Evolutionary conservation across 257 asterid genomes (phyloP), one percentile per base, ranked within the genome.

Genomic region (Lycium barbarum): DNA sequence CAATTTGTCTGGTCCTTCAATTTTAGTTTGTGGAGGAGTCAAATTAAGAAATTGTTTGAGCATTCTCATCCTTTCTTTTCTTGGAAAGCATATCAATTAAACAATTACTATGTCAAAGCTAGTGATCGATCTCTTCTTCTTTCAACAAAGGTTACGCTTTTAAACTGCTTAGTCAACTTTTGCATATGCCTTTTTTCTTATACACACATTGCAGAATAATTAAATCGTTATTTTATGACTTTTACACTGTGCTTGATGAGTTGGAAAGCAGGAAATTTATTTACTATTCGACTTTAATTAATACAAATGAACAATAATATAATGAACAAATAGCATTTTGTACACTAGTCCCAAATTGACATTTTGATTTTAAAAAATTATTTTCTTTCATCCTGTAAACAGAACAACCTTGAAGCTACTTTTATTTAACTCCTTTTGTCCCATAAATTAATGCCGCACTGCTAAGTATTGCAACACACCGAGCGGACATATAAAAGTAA

Each of bases 1-100:
- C 80, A 73, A 73, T 13, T 47, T 20, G n/a, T 47, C 45, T 73
- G 36, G 59, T 73, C 80, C 80, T 73, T 73, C 59, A 47, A 73
- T 73, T 73, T 20, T 2, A 26, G 33, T 26, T 26, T 26, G 33
- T 26, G 33, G 33, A 73, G 33, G 33, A 73, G 59, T 73, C 80
- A 47, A 47, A 73, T 73, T 73, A 47, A 73, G 59, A 73, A 73
- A n/a, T 73, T 20, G 59, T 73, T 73, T 73, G 59, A 45, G 80
- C 59, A 47, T 47, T 73, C 80, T 13, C 59, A 20, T 47, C 80
- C 80, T 73, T 73, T 26, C 80, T 73, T 73, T 47, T 47, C 59
- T 73, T 47, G 59, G 57, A 47, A 73, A 47, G 80, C 59, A 73
- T 73, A 73, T 45, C 9, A 73, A 73, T n/a, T 70, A 73, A 45